Base-by-base conservation (phyloP, 164 flowering plant species). In the Euptelea pleiosperma region DNA sequence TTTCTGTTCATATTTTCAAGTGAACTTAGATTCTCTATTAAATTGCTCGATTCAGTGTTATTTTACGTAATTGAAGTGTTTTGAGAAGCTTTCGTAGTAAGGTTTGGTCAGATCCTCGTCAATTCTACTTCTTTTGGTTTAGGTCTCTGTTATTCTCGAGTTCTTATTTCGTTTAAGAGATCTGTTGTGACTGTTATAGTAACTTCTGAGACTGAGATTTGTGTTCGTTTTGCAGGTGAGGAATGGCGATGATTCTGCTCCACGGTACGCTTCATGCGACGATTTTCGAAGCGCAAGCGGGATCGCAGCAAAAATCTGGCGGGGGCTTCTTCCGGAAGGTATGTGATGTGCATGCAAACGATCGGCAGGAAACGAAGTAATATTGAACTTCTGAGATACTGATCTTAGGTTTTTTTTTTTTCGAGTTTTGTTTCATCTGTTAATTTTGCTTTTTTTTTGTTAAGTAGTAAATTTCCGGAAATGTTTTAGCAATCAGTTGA, bases 221-320 rank as follows among this genome's bases (percentile, higher is more conserved):
- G 40, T 18, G 18, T 35, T 31, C 16, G 1, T 33, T 16, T 36
- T 40, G 15, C 36, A 46, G 58, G 36, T 18, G 30, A 55, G 44
- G n/a, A 19, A 71, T 72, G 83, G 79, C 62, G 35, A 69, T 70
- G 6, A 65, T 35, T 48, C 51, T 78, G 65, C 84, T 87, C 7
- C 91, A 87, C 41, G 95, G 95, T n/a, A 77, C 72, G 29, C 84
- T 87, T 18, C 52, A 53, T n/a, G 89, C 60, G 2, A 80, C 82
- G 6, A 80, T 87, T 37, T 68, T 21, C 53, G 84, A 74, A 64
- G 68, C 79, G 37, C 75, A 80, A 55, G 61, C 36, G 21, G 64
- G 84, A 16, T 57, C 66, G 21, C 15, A 56, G 31, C 31, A 40
- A n/a, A 50, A 52, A 30, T 30, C 45, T 4, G 30, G 52, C 22